Percentiles rank a stretch among this genome's conserved stretches.
phyloP scores from a whole-genome alignment of 2,329 filamentous ascomycete genomes.

The Trichoderma sp. region DNA sequence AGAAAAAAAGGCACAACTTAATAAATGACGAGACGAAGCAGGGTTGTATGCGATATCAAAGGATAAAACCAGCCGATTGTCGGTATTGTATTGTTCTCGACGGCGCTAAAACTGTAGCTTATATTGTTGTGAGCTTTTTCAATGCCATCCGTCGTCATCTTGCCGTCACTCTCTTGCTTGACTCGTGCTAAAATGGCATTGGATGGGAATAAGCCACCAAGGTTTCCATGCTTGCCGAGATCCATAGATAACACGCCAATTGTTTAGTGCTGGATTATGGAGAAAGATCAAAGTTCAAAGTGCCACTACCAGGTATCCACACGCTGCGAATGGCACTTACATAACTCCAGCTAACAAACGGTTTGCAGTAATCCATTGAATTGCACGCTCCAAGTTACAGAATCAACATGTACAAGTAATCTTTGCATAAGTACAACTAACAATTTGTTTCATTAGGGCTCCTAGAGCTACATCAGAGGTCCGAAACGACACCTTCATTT shows the following conservation, averaged over 20 bases:
- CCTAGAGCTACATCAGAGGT: background rate
- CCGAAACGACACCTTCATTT: background rate
- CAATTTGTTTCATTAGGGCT: background rate
- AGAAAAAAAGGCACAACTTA: too few species aligned
- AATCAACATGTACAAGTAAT: background rate
- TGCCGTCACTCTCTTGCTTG: background rate
- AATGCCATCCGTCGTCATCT: background rate
- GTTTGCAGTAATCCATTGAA: background rate
- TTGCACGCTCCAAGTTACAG: rapidly evolving
- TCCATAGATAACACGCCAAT: background rate
- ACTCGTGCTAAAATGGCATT: background rate
- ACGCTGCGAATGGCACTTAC: background rate
- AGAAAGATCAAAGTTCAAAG: background rate
- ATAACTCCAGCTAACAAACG: background rate
- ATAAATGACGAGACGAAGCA: too few species aligned
- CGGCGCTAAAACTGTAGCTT: background rate
- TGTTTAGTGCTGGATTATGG: background rate
- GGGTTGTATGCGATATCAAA: too few species aligned
- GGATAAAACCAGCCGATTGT: background rate
- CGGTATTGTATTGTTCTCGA: background rate
- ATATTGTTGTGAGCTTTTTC: background rate
- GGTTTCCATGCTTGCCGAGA: background rate
- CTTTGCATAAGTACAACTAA: background rate
- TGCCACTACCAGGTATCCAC: background rate
- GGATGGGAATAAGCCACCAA: background rate